These are phyloP conservation scores for Pseudogymnoascus sp. DNA, from an alignment of 2,329 filamentous ascomycete species.

Conservation along the genomic window DNA sequence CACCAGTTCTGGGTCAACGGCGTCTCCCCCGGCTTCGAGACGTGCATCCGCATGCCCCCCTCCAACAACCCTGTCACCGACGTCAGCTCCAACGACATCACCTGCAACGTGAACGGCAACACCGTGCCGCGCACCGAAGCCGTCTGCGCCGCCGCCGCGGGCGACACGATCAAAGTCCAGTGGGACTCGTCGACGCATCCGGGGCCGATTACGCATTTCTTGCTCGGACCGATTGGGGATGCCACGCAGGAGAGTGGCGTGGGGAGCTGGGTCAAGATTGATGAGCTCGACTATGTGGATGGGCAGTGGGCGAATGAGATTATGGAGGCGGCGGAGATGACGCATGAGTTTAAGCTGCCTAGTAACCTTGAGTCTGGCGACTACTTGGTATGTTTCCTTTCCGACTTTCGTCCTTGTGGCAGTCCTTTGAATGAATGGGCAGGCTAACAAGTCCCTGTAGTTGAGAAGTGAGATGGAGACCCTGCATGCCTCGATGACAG, in stretches of 20 bases:
- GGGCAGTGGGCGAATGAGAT: conserved; percentile 26
- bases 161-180: conserved; percentile 30
- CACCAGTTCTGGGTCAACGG: conserved; percentile 35
- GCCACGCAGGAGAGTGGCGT: conserved; percentile 24
- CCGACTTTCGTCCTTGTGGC: neutral
- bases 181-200: conserved; percentile 33
- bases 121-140: conserved; percentile 25
- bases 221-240: conserved; percentile 24
- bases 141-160: conserved; percentile 27
- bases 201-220: conserved; percentile 34
- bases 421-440: neutral
- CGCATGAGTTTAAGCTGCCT: conserved; percentile 19
- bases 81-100: conserved; percentile 34
- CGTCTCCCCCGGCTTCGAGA: conserved; percentile 27
- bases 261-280: conserved; percentile 27
- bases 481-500: conserved; percentile 24
- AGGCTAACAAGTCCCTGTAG: conserved; percentile 11
- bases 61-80: conserved; percentile 39
- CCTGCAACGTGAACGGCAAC: conserved; percentile 35
- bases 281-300: conserved; percentile 22
- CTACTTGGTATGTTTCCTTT: conserved; percentile 19
- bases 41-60: conserved; percentile 40
- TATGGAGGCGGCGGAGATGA: conserved; percentile 22
- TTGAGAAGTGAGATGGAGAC: conserved; percentile 30
- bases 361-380: conserved; percentile 25